phyloP scores from a whole-genome alignment of 2,329 filamentous ascomycete species.

The Bipolaris cookei region DNA sequence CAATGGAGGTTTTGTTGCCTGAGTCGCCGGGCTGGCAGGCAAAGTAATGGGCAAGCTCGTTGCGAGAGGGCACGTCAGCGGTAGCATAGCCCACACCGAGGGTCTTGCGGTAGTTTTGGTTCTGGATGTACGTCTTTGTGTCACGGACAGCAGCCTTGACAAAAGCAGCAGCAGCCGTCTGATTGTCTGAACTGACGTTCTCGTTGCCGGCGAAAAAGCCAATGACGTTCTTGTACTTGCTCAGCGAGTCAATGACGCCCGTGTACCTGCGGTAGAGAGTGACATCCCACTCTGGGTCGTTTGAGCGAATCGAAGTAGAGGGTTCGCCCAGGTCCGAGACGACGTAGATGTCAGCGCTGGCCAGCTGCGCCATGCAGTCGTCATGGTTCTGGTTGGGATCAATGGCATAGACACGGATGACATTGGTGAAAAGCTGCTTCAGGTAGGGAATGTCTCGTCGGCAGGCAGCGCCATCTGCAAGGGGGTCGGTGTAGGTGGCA shows the following conservation, averaged over 20 bases:
- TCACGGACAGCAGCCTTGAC: conserved; percentile 98
- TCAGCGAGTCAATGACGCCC: conserved; percentile 78
- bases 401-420: conserved; percentile 91
- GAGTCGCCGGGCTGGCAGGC: conserved; percentile 71
- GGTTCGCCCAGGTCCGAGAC: conserved; percentile 74
- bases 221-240: conserved; percentile 85
- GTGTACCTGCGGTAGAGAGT: conserved; percentile 82
- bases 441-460: conserved; percentile 85
- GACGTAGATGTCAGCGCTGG: conserved; percentile 90
- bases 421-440: conserved; percentile 78
- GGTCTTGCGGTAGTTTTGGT: conserved; percentile 70
- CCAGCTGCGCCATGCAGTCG: conserved; percentile 82
- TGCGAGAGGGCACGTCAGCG: conserved; percentile 87
- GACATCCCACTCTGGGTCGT: conserved; percentile 78
- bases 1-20: conserved; percentile 67
- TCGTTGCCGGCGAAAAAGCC: conserved; percentile 99
- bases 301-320: conserved; percentile 77
- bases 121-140: conserved; percentile 88
- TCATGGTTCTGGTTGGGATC: conserved; percentile 80
- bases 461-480: conserved; percentile 74
- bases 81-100: conserved; percentile 94
- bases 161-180: conserved; percentile 87
- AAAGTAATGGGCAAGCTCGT: conserved; percentile 87
- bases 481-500: conserved; percentile 76
- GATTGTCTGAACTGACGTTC: conserved; percentile 84